These are phyloP conservation scores for Vitis rotundifolia DNA, from an alignment of 164 flowering plant genomes.

Conservation along the genomic window DNA sequence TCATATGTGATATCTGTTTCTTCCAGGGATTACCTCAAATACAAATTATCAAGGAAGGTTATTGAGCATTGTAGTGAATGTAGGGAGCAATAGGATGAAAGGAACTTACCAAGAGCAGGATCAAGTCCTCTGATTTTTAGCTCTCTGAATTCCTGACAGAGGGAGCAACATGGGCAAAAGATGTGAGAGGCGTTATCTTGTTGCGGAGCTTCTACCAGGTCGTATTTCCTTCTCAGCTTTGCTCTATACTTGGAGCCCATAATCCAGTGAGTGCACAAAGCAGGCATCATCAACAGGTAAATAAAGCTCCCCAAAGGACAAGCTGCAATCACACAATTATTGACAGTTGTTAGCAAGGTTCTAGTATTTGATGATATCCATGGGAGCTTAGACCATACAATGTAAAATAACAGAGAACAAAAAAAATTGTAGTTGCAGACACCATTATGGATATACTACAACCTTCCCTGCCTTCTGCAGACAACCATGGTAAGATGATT, in stretches of 20 bases:
- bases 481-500: no score
- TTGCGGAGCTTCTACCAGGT: slow-evolving; percentile 55
- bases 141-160: slow-evolving; percentile 49
- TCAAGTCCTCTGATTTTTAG: slow-evolving; percentile 32
- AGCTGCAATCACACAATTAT: slow-evolving; percentile 35
- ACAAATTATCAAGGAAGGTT: no score
- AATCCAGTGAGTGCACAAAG: slow-evolving; percentile 38
- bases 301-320: slow-evolving; percentile 41
- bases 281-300: slow-evolving; percentile 42
- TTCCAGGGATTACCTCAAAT: no score
- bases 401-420: not conserved
- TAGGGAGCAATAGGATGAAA: not conserved
- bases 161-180: slow-evolving; percentile 52
- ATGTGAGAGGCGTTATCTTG: slow-evolving; percentile 40
- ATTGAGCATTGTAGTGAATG: no score
- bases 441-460: no score
- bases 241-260: slow-evolving; percentile 48
- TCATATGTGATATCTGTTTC: no score
- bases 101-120: slow-evolving; percentile 35
- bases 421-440: not conserved
- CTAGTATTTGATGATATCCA: no score
- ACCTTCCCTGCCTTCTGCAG: no score
- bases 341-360: not conserved
- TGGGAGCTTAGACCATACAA: not conserved
- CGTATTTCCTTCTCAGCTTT: slow-evolving; percentile 42